Conservation (phyloP, 805 yeast species). For the Cephaloascus fragrans region DNA sequence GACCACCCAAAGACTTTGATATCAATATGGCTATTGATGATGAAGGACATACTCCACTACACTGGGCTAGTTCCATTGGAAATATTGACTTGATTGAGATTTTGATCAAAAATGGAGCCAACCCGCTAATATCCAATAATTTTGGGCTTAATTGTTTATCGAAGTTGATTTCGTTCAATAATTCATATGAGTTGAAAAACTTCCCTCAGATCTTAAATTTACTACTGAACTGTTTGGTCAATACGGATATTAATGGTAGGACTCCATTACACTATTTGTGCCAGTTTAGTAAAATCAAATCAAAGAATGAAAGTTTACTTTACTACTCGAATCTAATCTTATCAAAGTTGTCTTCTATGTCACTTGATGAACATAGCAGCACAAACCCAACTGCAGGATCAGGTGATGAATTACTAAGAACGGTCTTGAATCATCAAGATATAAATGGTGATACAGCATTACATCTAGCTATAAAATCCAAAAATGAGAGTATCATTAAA, state of each 20-base stretch:
- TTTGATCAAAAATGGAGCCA: conserved; percentile 25
- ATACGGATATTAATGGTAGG: conserved; percentile 26
- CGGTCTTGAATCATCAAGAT: conserved; percentile 30
- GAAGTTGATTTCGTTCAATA: conserved; percentile 30
- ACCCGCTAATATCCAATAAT: conserved; percentile 21
- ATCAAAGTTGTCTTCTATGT: conserved; percentile 12
- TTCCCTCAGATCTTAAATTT: conserved; percentile 24
- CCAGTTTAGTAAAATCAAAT: conserved; percentile 12
- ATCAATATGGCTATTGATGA: conserved; percentile 64
- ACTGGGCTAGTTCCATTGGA: conserved; percentile 83
- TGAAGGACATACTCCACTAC: conserved; percentile 75
- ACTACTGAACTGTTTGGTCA: conserved; percentile 23
- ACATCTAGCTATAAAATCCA: conserved; percentile 28
- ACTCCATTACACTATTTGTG: conserved; percentile 34
- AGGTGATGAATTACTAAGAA: conserved; percentile 15
- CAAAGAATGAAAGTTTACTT: conserved; percentile 2
- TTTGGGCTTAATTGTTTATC: conserved; percentile 33
- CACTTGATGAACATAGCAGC: conserved; percentile 2
- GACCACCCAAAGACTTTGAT: conserved; percentile 55
- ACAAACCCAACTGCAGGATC: background rate
- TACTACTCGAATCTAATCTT: conserved; percentile 29
- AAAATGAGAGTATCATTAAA: conserved; percentile 21
- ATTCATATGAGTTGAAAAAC: conserved; percentile 25
- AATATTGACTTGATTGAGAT: conserved; percentile 49
- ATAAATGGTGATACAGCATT: conserved; percentile 34